Evolutionary conservation across 2,329 filamentous ascomycete species (phyloP), one percentile per base, ranked within the genome.

Genomic region (Verticillium tricorpus): DNA sequence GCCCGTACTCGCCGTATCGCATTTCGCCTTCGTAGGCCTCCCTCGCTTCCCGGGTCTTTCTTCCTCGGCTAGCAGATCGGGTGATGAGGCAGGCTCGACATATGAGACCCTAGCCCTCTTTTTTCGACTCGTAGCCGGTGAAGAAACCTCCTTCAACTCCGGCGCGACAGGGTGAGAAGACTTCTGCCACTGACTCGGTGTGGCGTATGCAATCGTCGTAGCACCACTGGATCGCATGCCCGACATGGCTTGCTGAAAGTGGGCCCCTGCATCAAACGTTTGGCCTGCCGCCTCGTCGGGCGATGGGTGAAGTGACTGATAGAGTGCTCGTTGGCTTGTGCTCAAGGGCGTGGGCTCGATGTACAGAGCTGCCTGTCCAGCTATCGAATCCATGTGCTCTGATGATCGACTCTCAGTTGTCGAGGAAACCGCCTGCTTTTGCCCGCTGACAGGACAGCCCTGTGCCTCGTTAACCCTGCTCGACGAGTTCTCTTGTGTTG

Each of bases 271-370:
- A 59, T 31, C 66, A 58, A 15, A 60, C 15, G 1, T 61, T 15
- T 52, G 58, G 22, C n/a, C 19, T 3, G 45, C 61, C 28, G 58
- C 54, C 8, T 58, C 64, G 25, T 66, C 67, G 3, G 60, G 56
- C 52, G 61, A 73, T 64, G 56, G 67, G 61, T 66, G 60, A 54
- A 74, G 66, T 25, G 67, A 65, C 56, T 71, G 65, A 57, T 79
- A 79, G 55, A 77, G 68, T 60, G 70, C 63, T 66, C 72, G 75
- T 61, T 79, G 76, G 56, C 75, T 74, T 2, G 73, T 69, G 2
- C 75, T 76, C 54, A 78, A 64, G 1, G 69, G 67, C 6, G 70
- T 73, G 0, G 74, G 66, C 31, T 70, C 68, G 39, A 80, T 68
- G 60, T 73, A 70, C 60, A 77, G 70, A 6, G 73, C 71, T 4